Evolutionary conservation across 352 stramenopile genomes (phyloP), one percentile per base, ranked within the genome.

Genomic region (Phytophthora cactorum): DNA sequence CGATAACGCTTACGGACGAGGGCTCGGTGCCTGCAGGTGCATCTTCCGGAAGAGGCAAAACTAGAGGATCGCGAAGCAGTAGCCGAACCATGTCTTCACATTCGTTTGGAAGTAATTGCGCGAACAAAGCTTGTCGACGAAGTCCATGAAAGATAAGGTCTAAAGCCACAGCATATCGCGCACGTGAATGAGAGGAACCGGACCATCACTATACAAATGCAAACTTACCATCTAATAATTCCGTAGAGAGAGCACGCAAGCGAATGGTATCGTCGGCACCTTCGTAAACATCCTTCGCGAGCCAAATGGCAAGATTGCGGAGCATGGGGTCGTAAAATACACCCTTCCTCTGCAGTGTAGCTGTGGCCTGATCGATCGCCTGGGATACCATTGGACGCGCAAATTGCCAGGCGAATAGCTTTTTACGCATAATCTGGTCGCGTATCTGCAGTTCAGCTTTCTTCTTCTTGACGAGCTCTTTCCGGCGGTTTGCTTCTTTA

Each of bases 261-360:
- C 63, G 70, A 29, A 88, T 59, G 14, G 76, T 86, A n/a, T 64
- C 64, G 36, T 90, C 74, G 0, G 74, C 79, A 9, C 57, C 69
- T 45, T 68, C 45, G 39, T 84, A 89, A 11, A 91, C 59, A 22
- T 86, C 75, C 1, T 43, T 46, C 0, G 60, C 41, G 7, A 91
- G 70, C 83, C 81, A 90, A 44, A 74, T 59, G 0, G 59, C 39
- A 2, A 93, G 59, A 11, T 88, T 76, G 27, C 75, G 79, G 10
- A 84, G 74, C 36, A 88, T 60, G 4, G 82, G 82, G 32, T 92
- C 76, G 64, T 91, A 91, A 47, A 90, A 93, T 4, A 92, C 80
- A 31, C 84, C 84, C 25, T 82, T 75, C 27, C 69, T 57, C 52
- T 79, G 52, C 9, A 93, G 58, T 22, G 60, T 72, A 0, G 29